Evolutionary conservation across 164 flowering plant genomes (phyloP), one percentile per base, ranked within the genome.

Genomic region (Kalanchoe fedtschenkoi): DNA sequence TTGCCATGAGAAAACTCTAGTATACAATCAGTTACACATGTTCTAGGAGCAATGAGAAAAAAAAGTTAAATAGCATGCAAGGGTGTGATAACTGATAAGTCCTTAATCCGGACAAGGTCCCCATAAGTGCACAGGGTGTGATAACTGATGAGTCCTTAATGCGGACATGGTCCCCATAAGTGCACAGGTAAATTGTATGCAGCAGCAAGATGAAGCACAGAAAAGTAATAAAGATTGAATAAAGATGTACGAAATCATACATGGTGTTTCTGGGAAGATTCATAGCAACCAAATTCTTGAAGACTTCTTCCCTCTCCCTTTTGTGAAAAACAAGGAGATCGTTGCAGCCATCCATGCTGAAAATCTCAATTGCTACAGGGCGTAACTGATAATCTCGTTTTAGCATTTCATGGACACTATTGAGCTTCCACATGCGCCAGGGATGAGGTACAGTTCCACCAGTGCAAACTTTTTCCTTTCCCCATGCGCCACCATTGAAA

Each of bases 321-420:
- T 95, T 95, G 81, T 95, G 99, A 78, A 95, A 95, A 64, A 95
- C 97, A 66, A 95, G 81, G 60, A 95, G 96, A 80, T 95, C 99
- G 74, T 95, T 95, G 68, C 90, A 89, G 56, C 99, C 99, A 83
- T 95, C 99, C 93, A 91, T 91, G 77, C 99, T 95, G 70, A 95
- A 95, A 62, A 95, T 82, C 80, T 95, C 99, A 78, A 95, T 70
- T 63, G 99, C 97, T 77, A 95, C 99, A 62, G 97, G 99, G 26
- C 99, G 97, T 35, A 95, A 81, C 80, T 91, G 97, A 78, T 89
- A 95, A 78, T 95, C 99, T 76, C 99, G 97, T 74, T 89, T 91
- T 77, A 91, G 66, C 62, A 95, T 80, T 77, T 91, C 97, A 79
- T 87, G 97, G 71, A 95, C 86, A 74, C 90, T 91, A 65, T 83